Percentiles rank a stretch among this genome's conserved stretches.
Evolutionary conservation across 352 stramenopile species (phyloP).

Genomic region (Phytophthora boehmeriae): DNA sequence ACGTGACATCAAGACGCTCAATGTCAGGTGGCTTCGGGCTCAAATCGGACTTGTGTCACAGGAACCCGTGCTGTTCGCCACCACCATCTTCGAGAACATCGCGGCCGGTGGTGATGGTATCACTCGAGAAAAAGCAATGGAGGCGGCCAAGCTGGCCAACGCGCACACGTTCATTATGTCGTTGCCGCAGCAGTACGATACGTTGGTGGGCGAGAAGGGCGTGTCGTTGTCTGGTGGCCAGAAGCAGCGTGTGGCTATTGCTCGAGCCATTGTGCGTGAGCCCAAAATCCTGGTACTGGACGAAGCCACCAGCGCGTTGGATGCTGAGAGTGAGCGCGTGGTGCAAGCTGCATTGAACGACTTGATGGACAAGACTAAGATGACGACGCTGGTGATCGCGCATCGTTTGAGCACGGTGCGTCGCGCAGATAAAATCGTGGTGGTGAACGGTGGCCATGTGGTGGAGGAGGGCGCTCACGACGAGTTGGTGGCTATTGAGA

Average conservation of each 20-base stretch:
- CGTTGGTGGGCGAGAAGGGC: conserved; percentile 54
- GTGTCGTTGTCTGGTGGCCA: conserved; percentile 81
- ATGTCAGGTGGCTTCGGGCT: conserved; percentile 71
- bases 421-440: conserved; percentile 49
- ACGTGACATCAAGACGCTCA: conserved; percentile 72
- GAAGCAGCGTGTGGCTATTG: conserved; percentile 63
- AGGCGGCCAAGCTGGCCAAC: conserved; percentile 46
- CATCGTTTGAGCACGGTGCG: conserved; percentile 54
- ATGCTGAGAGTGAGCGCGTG: conserved; percentile 37
- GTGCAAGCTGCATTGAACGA: conserved; percentile 34
- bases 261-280: conserved; percentile 50
- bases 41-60: conserved; percentile 83
- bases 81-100: conserved; percentile 93
- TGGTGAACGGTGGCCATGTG: conserved; percentile 47
- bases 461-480: conserved; percentile 48
- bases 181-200: conserved; percentile 90
- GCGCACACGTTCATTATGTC: conserved; percentile 70
- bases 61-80: conserved; percentile 90
- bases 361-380: conserved; percentile 24
- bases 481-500: conserved; percentile 35
- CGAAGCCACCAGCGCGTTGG: conserved; percentile 62
- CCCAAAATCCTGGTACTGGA: conserved; percentile 65
- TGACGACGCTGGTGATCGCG: conserved; percentile 49
- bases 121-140: conserved; percentile 76
- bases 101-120: conserved; percentile 60